phyloP scores from a whole-genome alignment of 208 protist species.

The Leishmania major region DNA sequence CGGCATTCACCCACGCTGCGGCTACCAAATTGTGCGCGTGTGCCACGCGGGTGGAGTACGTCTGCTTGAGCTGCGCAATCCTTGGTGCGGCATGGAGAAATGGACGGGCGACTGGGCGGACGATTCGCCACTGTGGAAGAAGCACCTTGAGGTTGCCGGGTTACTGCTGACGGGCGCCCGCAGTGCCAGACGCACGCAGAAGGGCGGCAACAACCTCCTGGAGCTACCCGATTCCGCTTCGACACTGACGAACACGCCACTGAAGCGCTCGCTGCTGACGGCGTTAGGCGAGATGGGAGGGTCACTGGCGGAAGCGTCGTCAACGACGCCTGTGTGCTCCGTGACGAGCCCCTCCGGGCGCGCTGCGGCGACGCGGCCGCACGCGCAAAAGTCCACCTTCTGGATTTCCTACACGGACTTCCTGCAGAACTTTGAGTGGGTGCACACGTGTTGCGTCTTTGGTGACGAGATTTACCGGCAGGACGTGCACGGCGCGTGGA shows the following conservation, averaged over 20 bases:
- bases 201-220: neutral
- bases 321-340: neutral
- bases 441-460: constrained; percentile 75
- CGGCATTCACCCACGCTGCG: constrained; percentile 58
- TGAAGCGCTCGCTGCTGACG: constrained; percentile 25
- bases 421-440: constrained; percentile 59
- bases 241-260: neutral
- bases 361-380: neutral
- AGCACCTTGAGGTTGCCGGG: constrained; percentile 55
- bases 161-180: constrained; percentile 32
- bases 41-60: constrained; percentile 59
- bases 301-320: neutral
- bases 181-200: neutral
- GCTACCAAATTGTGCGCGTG: constrained; percentile 68
- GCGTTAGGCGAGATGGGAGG: constrained; percentile 8
- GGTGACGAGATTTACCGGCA: constrained; percentile 43
- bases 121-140: constrained; percentile 64
- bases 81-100: constrained; percentile 25
- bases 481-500: constrained; percentile 67
- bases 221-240: neutral
- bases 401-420: constrained; percentile 90
- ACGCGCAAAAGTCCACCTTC: constrained; percentile 39
- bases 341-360: neutral
- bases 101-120: constrained; percentile 87
- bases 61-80: constrained; percentile 64